Evolutionary conservation across 768 basidiomycete genomes (phyloP).

Genomic region (Cystobasidium onofrii): DNA sequence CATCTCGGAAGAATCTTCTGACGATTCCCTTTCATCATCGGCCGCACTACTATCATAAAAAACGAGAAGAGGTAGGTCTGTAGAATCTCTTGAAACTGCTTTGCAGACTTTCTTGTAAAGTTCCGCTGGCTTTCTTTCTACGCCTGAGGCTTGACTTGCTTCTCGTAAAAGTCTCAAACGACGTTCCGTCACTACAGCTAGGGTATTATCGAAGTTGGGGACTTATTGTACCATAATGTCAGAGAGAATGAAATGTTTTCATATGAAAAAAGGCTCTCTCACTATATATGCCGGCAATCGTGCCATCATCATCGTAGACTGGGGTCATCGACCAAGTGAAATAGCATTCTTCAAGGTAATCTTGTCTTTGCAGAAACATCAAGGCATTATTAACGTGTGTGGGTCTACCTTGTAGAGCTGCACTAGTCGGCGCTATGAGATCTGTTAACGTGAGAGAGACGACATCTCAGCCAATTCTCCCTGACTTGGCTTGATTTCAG

Average conservation of each 20-base stretch:
- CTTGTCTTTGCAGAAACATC: neutral
- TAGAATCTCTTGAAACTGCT: neutral
- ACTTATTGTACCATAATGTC: neutral
- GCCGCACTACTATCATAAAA: slow-evolving; percentile 20
- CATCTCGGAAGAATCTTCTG: neutral
- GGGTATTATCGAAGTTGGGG: slow-evolving; percentile 26
- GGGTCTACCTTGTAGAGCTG: neutral
- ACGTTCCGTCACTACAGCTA: slow-evolving; percentile 3
- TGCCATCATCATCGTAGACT: neutral
- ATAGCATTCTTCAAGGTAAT: slow-evolving; percentile 20
- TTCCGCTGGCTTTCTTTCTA: neutral
- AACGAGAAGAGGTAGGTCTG: slow-evolving; percentile 6
- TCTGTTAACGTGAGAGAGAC: neutral
- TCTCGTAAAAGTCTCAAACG: slow-evolving; percentile 6
- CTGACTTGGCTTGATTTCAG: neutral
- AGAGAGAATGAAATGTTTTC: too few relatives aligned
- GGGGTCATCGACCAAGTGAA: slow-evolving; percentile 28
- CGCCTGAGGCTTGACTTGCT: slow-evolving; percentile 4
- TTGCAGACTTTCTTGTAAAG: slow-evolving; percentile 3
- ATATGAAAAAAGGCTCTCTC: too few relatives aligned
- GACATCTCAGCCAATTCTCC: neutral
- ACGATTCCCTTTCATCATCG: slow-evolving; percentile 1
- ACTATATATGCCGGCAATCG: slow-evolving; percentile 16
- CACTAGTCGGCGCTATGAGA: neutral
- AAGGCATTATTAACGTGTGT: slow-evolving; percentile 19